phyloP scores from a whole-genome alignment of 257 asterid genomes.

The Solanum peruvianum region DNA sequence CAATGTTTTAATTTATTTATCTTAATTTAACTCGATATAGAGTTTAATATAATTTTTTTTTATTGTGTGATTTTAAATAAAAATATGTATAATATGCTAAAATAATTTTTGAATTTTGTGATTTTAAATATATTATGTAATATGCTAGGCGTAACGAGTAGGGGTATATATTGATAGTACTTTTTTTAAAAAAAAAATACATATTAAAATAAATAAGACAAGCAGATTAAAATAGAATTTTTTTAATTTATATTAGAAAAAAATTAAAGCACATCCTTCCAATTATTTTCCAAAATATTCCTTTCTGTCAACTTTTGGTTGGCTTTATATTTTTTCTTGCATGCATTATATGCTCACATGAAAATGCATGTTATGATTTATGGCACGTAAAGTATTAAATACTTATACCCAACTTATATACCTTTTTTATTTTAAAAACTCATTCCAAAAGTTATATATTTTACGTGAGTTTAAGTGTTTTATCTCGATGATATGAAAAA shows the following conservation, averaged over 20 bases:
- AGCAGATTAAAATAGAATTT: too few relatives aligned
- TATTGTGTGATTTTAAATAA: too few relatives aligned
- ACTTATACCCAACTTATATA: not conserved
- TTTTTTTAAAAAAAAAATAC: too few relatives aligned
- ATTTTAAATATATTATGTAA: too few relatives aligned
- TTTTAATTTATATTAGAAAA: not conserved
- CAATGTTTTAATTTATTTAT: too few relatives aligned
- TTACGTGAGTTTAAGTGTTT: not conserved
- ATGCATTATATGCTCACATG: not conserved
- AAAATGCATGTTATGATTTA: not conserved
- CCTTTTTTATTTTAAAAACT: not conserved
- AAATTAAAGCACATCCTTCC: not conserved
- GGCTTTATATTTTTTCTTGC: not conserved
- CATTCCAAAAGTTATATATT: not conserved
- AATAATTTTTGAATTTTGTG: too few relatives aligned
- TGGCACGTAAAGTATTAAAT: not conserved
- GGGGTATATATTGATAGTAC: too few relatives aligned
- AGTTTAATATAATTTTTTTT: too few relatives aligned
- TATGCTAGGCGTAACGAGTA: too few relatives aligned
- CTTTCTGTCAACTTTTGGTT: not conserved
- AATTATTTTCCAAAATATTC: constrained; percentile 1
- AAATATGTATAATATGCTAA: too few relatives aligned
- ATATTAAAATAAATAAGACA: too few relatives aligned
- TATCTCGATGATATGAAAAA: not conserved
- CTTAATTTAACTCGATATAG: not conserved